Evolutionary conservation across 192 early-diverging fungal genomes (phyloP).

Genomic region (Coemansia reversa): DNA sequence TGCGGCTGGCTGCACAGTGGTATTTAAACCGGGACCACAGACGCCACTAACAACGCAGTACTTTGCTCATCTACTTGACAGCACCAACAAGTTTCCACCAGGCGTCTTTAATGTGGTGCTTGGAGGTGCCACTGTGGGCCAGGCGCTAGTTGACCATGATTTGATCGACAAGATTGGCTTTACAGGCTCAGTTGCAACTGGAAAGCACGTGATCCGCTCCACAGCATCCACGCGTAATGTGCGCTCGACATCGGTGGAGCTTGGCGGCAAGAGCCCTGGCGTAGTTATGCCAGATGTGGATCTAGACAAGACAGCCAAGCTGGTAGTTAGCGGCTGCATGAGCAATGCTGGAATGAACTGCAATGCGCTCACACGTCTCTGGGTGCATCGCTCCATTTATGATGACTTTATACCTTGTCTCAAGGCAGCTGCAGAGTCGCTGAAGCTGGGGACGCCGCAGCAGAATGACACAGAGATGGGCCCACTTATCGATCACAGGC

Average conservation of each 20-base stretch:
- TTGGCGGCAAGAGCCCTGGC: conserved; percentile 62
- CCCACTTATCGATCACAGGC: conserved; percentile 57
- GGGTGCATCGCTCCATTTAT: conserved; percentile 66
- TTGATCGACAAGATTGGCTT: conserved; percentile 57
- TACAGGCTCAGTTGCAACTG: conserved; percentile 57
- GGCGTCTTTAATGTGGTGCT: conserved; percentile 59
- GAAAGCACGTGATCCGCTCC: conserved; percentile 55
- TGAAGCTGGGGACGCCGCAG: conserved; percentile 29
- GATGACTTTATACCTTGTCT: conserved; percentile 61
- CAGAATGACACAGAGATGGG: conserved; percentile 39
- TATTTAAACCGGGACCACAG: conserved; percentile 62
- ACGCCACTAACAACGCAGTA: conserved; percentile 60
- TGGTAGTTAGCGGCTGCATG: conserved; percentile 54
- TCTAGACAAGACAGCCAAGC: conserved; percentile 44
- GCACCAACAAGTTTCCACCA: conserved; percentile 45
- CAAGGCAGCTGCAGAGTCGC: conserved; percentile 44
- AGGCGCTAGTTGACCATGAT: conserved; percentile 52
- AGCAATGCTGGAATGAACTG: conserved; percentile 76
- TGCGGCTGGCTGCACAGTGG: conserved; percentile 50
- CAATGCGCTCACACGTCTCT: conserved; percentile 69
- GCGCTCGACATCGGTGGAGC: conserved; percentile 55
- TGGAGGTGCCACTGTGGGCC: conserved; percentile 51
- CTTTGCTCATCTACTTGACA: conserved; percentile 52
- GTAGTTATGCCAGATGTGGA: conserved; percentile 58
- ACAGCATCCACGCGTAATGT: conserved; percentile 50